Conservation (phyloP, 208 protist genomes). For the Acanthamoeba polyphaga region DNA sequence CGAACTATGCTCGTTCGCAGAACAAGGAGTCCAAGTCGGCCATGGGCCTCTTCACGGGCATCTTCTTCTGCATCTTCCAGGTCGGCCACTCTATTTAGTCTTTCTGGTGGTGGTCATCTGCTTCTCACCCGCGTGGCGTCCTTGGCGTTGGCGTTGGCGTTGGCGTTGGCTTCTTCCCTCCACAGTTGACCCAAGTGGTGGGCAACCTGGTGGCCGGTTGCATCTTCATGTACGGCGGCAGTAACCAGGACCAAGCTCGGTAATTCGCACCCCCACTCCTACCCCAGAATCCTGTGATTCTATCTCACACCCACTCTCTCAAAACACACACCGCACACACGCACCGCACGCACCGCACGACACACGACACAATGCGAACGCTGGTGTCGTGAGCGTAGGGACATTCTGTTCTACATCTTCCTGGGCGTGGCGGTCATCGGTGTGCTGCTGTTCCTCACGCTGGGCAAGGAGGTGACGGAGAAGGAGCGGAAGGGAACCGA, state of each 20-base stretch:
- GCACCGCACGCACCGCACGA: background rate
- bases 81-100: background rate
- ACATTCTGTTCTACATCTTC: constrained; percentile 65
- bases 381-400: background rate
- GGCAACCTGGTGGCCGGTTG: constrained; percentile 51
- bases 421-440: constrained; percentile 15
- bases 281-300: no score
- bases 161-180: no score
- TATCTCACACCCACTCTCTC: background rate
- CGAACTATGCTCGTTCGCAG: constrained; percentile 1
- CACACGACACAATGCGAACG: background rate
- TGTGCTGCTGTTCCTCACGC: constrained; percentile 2
- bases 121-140: background rate
- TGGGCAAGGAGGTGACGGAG: constrained; percentile 43
- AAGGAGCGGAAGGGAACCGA: background rate
- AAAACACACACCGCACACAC: background rate
- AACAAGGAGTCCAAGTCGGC: constrained; percentile 46
- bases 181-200: constrained; percentile 54
- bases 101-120: background rate
- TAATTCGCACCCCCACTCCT: no score
- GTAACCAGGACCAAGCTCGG: constrained; percentile 3
- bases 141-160: background rate
- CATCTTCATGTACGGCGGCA: constrained; percentile 58
- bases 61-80: constrained; percentile 66
- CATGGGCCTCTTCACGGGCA: constrained; percentile 64